These are phyloP conservation scores for Neoscytalidium dimidiatum DNA, from an alignment of 2,329 filamentous ascomycete genomes.

Conservation along the genomic window DNA sequence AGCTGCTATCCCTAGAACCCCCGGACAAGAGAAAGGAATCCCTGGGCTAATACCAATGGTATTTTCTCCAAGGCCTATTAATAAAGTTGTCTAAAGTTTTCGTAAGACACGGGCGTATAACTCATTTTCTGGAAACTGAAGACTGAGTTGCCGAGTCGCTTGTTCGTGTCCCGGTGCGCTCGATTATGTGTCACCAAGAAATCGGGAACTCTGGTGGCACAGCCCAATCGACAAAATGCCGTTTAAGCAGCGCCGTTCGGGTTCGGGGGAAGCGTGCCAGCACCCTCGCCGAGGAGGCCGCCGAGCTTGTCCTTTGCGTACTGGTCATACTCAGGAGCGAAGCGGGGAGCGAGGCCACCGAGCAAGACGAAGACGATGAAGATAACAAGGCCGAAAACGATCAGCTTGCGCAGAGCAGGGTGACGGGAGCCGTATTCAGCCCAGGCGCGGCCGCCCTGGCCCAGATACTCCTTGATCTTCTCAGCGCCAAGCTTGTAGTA, in stretches of 20 bases:
- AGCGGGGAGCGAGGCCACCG: conserved; percentile 46
- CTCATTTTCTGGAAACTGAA: neutral
- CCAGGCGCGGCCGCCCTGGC: conserved; percentile 75
- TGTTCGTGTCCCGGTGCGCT: neutral
- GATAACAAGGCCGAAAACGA: conserved; percentile 66
- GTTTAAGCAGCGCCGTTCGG: conserved; percentile 17
- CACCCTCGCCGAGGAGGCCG: conserved; percentile 35
- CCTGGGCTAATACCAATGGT: conserved; percentile 1
- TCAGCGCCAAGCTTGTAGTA: conserved; percentile 87
- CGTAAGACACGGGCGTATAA: conserved; percentile 14
- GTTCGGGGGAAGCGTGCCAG: conserved; percentile 21
- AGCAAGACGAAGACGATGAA: conserved; percentile 71
- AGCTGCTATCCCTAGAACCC: conserved; percentile 12
- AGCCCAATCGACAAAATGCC: neutral
- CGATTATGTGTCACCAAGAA: neutral
- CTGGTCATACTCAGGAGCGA: conserved; percentile 38
- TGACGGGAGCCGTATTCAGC: conserved; percentile 79
- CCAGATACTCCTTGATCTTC: conserved; percentile 77
- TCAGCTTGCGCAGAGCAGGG: conserved; percentile 75
- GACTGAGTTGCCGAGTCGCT: neutral
- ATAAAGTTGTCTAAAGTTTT: conserved; percentile 14
- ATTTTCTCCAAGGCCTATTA: conserved; percentile 16
- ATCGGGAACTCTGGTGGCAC: neutral
- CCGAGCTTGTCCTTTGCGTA: conserved; percentile 37
- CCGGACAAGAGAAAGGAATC: conserved; percentile 12